A percentile compares a stretch with the other conserved stretches of the same genome.
These are phyloP conservation scores for Pezicula rhizophila DNA, from an alignment of 2,329 filamentous ascomycete species.

Conservation along the genomic window DNA sequence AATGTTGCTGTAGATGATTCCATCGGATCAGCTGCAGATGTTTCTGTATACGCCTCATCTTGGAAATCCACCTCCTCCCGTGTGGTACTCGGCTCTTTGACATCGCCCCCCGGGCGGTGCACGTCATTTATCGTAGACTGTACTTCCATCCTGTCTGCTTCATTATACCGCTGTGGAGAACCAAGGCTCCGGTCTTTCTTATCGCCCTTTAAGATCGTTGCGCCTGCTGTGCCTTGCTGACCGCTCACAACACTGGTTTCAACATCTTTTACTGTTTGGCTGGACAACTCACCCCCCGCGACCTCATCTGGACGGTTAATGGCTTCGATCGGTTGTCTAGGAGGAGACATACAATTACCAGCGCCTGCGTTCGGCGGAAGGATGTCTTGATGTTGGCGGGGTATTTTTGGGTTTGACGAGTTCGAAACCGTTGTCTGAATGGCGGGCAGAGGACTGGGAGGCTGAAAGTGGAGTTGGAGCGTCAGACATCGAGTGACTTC, in stretches of 20 bases:
- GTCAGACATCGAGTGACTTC: no score
- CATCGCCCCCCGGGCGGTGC: no score
- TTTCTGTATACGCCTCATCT: background rate
- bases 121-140: no score
- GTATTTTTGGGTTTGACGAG: slow-evolving; percentile 11
- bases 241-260: background rate
- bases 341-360: slow-evolving; percentile 27
- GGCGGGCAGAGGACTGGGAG: no score
- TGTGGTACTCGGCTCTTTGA: no score
- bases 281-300: slow-evolving; percentile 4
- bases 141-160: no score
- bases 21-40: slow-evolving; percentile 16
- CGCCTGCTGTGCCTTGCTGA: background rate
- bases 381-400: slow-evolving; percentile 19
- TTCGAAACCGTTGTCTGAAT: background rate
- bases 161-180: no score
- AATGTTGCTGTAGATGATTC: slow-evolving; percentile 29
- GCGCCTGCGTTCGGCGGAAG: slow-evolving; percentile 15
- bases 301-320: slow-evolving; percentile 18
- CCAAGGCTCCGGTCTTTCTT: background rate
- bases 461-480: no score
- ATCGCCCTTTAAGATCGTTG: background rate
- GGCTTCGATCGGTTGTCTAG: slow-evolving; percentile 20
- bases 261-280: slow-evolving; percentile 2
- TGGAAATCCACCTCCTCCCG: background rate